Percentiles rank a stretch among this genome's conserved stretches.
phyloP scores from a whole-genome alignment of 176 grass and related monocot genomes.

The Secale cereale region DNA sequence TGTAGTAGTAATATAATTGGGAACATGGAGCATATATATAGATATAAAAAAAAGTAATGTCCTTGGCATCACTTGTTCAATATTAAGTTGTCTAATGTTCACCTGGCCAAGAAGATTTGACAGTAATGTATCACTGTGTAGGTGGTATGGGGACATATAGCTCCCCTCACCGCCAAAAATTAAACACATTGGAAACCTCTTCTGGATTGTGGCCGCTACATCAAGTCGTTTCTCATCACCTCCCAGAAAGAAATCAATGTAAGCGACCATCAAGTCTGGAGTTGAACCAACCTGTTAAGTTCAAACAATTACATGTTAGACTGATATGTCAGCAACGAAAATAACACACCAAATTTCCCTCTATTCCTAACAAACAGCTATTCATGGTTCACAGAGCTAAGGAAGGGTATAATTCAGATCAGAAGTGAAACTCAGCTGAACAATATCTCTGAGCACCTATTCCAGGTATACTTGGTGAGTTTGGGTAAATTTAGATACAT shows the following conservation, averaged over 20 bases:
- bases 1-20: not conserved
- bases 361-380: not conserved
- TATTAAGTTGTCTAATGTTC: not conserved
- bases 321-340: not conserved
- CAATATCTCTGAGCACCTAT: not conserved
- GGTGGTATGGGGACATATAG: conserved; percentile 95
- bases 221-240: conserved; percentile 95
- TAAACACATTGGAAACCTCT: conserved; percentile 96
- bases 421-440: not conserved
- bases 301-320: conserved; percentile 17
- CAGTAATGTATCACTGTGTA: conserved; percentile 84
- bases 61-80: not conserved
- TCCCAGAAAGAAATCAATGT: conserved; percentile 99
- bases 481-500: not conserved
- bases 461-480: not conserved
- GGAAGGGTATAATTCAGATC: not conserved
- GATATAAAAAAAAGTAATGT: not conserved
- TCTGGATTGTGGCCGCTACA: conserved; percentile 73
- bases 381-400: conserved; percentile 7
- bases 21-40: not conserved
- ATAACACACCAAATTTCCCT: not conserved
- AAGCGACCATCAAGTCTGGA: conserved; percentile 95
- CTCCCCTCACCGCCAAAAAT: conserved; percentile 98
- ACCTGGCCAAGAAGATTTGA: conserved; percentile 98
- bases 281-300: conserved; percentile 86